A percentile compares a stretch with the other conserved stretches of the same genome.
These are phyloP conservation scores for Entamoeba invadens DNA, from an alignment of 208 protist genomes.

Conservation along the genomic window DNA sequence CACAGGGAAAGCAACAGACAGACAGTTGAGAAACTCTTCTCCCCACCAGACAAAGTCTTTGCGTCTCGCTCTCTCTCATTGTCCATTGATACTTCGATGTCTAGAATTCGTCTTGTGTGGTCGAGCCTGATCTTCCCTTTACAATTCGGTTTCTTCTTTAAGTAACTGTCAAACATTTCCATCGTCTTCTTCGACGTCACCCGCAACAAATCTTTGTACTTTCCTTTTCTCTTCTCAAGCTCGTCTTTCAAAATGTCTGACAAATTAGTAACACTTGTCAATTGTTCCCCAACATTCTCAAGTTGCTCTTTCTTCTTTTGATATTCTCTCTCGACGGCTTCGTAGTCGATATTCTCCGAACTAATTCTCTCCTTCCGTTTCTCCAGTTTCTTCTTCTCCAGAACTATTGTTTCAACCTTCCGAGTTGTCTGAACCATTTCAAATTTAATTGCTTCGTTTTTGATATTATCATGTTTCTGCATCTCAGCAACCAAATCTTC, in stretches of 20 bases:
- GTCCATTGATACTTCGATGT: background rate
- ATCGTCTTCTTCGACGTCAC: background rate
- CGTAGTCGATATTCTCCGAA: background rate
- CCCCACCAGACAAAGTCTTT: slow-evolving; percentile 9
- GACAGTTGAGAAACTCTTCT: slow-evolving; percentile 13
- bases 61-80: background rate
- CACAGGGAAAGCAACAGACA: background rate
- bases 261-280: background rate
- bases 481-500: background rate
- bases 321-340: background rate
- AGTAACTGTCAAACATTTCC: background rate
- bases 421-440: background rate
- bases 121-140: background rate
- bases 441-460: background rate
- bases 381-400: background rate
- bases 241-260: background rate
- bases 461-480: background rate
- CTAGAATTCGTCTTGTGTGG: background rate
- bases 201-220: background rate
- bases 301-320: background rate
- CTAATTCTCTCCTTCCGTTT: background rate
- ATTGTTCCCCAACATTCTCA: background rate
- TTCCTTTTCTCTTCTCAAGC: background rate
- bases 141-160: background rate
- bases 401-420: background rate